Evolutionary conservation across 2,329 filamentous ascomycete species (phyloP).

Genomic region (Aspergillus aculeatinus): DNA sequence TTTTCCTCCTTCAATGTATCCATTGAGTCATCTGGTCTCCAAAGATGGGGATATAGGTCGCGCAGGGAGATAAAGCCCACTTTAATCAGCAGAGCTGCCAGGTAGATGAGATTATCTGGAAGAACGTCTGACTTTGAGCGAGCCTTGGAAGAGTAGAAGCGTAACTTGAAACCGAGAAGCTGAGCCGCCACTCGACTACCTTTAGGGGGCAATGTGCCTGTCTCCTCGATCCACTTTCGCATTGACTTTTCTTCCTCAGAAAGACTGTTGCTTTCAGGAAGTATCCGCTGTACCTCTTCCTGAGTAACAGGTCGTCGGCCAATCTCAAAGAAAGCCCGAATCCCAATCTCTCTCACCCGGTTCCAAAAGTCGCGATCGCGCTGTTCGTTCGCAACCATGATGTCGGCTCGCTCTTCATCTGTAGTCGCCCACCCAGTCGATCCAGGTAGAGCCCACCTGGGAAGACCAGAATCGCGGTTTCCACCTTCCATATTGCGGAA

Average conservation of each 20-base stretch:
- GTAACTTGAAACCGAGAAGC: conserved; percentile 92
- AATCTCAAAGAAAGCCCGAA: conserved; percentile 86
- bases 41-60: conserved; percentile 89
- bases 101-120: conserved; percentile 88
- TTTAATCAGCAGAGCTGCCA: conserved; percentile 90
- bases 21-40: conserved; percentile 83
- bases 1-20: conserved; percentile 67
- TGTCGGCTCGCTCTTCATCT: conserved; percentile 66
- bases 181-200: conserved; percentile 93
- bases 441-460: conserved; percentile 77
- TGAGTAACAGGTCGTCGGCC: conserved; percentile 68
- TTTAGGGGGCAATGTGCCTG: conserved; percentile 75
- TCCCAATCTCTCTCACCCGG: conserved; percentile 69
- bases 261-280: conserved; percentile 40
- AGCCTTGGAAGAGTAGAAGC: conserved; percentile 83
- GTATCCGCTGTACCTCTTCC: conserved; percentile 52
- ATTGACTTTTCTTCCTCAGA: conserved; percentile 56
- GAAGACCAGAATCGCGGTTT: conserved; percentile 62
- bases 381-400: conserved; percentile 57
- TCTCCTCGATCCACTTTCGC: conserved; percentile 74
- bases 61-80: conserved; percentile 91
- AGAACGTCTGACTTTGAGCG: conserved; percentile 73
- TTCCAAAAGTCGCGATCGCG: conserved; percentile 81
- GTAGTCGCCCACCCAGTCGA: conserved; percentile 62
- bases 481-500: conserved; percentile 35